phyloP scores from a whole-genome alignment of 441 rosid genomes.

The Populus tomentosa region DNA sequence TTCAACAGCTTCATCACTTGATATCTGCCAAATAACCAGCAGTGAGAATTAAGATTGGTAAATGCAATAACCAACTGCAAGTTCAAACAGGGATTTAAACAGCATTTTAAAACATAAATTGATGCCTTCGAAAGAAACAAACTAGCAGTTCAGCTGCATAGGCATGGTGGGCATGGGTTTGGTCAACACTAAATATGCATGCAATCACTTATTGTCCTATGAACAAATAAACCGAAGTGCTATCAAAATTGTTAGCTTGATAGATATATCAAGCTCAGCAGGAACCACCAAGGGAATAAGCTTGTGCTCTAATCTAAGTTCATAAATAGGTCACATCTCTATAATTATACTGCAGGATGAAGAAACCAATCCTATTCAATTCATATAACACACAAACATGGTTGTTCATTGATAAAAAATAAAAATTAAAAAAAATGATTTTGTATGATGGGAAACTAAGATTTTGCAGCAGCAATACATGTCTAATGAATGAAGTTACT shows the following conservation, averaged over 20 bases:
- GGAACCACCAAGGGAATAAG: neutral
- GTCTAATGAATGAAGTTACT: neutral
- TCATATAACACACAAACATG: neutral
- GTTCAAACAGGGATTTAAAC: neutral
- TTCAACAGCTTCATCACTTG: slow-evolving; percentile 94
- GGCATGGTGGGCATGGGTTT: neutral
- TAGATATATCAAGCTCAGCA: neutral
- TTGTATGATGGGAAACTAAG: neutral
- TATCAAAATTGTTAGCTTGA: neutral
- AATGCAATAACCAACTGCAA: neutral
- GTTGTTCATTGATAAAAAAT: neutral
- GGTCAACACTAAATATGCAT: neutral
- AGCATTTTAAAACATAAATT: neutral
- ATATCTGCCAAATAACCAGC: slow-evolving; percentile 46
- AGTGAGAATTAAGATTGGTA: neutral
- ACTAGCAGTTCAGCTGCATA: neutral
- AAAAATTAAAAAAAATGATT: no score
- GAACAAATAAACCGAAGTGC: neutral
- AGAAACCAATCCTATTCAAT: neutral
- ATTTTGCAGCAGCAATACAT: neutral
- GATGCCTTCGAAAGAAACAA: neutral
- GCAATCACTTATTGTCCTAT: neutral
- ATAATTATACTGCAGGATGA: neutral
- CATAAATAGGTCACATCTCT: neutral
- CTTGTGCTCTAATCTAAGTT: neutral